Evolutionary conservation across 2,329 filamentous ascomycete species (phyloP).

Genomic region (Claviceps quebecensis): DNA sequence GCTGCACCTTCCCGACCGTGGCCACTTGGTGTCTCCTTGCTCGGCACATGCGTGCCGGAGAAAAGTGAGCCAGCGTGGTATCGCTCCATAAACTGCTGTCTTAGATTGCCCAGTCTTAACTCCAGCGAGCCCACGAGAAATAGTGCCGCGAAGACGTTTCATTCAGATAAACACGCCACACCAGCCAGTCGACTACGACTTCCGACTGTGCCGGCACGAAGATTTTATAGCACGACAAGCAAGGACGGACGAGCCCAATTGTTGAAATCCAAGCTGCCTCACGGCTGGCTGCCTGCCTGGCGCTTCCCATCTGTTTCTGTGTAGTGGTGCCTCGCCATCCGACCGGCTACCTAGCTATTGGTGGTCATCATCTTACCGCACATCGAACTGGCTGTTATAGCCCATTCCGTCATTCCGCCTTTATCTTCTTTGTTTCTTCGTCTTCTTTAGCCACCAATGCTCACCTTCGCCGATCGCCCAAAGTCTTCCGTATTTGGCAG

Average conservation of each 20-base stretch:
- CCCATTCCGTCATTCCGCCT: neutral
- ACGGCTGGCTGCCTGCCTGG: neutral
- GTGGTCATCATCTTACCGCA: neutral
- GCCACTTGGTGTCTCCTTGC: constrained; percentile 4
- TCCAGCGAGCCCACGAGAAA: neutral
- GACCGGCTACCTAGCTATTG: neutral
- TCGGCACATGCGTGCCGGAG: constrained; percentile 7
- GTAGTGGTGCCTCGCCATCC: neutral
- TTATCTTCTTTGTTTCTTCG: neutral
- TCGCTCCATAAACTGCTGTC: constrained; percentile 4
- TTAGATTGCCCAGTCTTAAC: constrained; percentile 1
- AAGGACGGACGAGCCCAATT: neutral
- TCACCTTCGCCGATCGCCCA: constrained; percentile 5
- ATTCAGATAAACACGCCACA: neutral
- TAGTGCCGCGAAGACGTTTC: neutral
- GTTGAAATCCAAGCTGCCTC: neutral
- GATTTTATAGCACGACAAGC: neutral
- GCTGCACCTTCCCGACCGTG: constrained; percentile 6
- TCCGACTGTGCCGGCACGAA: neutral
- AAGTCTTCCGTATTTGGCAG: constrained; percentile 5
- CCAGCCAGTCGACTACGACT: neutral
- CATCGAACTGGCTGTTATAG: neutral
- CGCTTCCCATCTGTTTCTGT: neutral
- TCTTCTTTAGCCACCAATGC: constrained; percentile 5
- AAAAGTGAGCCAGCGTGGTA: constrained; percentile 3